Conservation (phyloP, 805 yeast genomes). For the Wickerhamiella kazuoi region DNA sequence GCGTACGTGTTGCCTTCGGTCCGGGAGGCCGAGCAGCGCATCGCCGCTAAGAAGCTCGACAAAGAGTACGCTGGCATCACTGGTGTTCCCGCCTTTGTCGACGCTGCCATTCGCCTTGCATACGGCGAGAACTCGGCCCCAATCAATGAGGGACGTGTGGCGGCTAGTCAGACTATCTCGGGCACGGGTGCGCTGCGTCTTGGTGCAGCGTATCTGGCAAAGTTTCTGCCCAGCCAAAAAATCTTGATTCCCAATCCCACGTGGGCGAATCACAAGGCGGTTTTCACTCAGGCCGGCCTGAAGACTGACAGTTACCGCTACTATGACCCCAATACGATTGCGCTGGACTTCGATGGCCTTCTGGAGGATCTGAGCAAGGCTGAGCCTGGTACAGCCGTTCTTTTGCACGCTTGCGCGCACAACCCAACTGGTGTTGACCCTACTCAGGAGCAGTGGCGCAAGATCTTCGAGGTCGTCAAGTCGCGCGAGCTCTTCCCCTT, state of each 20-base stretch:
- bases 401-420: conserved; percentile 92
- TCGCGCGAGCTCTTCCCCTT: conserved; percentile 53
- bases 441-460: conserved; percentile 58
- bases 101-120: conserved; percentile 49
- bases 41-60: conserved; percentile 35
- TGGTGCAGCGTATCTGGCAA: conserved; percentile 53
- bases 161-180: conserved; percentile 59
- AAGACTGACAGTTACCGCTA: conserved; percentile 60
- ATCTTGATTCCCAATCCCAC: conserved; percentile 76
- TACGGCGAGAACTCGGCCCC: conserved; percentile 49
- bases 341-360: conserved; percentile 55
- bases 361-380: conserved; percentile 43
- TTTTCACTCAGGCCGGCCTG: conserved; percentile 56
- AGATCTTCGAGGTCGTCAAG: conserved; percentile 45
- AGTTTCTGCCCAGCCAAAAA: conserved; percentile 28
- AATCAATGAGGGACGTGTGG: conserved; percentile 37
- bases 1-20: conserved; percentile 79
- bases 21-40: conserved; percentile 39
- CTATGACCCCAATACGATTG: conserved; percentile 59
- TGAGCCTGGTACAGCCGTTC: conserved; percentile 56
- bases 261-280: conserved; percentile 93
- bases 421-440: conserved; percentile 98
- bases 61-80: conserved; percentile 79
- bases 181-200: conserved; percentile 88
- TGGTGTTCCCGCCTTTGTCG: conserved; percentile 55